Percentiles rank a stretch among this genome's conserved stretches.
These are phyloP conservation scores for Magnolia officinalis DNA, from an alignment of 164 flowering plant species.

Conservation along the genomic window DNA sequence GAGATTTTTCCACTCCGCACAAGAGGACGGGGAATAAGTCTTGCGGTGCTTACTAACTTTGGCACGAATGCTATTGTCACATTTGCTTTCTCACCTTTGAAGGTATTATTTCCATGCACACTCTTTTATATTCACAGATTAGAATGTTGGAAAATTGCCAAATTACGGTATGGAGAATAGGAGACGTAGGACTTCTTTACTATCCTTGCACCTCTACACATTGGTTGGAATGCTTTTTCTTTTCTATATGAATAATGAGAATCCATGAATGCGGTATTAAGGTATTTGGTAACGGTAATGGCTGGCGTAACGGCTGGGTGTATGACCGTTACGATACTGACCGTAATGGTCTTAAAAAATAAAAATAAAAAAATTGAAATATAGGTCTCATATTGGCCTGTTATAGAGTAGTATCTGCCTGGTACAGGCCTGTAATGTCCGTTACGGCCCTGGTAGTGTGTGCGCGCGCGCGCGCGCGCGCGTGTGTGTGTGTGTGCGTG, in stretches of 20 bases:
- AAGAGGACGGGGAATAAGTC: slow-evolving; percentile 90
- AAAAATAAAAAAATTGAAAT: too few species aligned
- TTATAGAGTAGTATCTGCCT: too few species aligned
- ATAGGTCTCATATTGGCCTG: too few species aligned
- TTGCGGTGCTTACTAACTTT: slow-evolving; percentile 91
- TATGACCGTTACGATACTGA: too few species aligned
- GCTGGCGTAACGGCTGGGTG: too few species aligned
- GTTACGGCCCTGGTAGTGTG: too few species aligned
- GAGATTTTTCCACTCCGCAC: slow-evolving; percentile 91
- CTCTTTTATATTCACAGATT: neutral
- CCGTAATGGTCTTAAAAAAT: too few species aligned
- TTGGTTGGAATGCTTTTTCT: neutral
- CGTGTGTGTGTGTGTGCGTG: too few species aligned
- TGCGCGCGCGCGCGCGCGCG: too few species aligned
- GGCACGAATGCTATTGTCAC: slow-evolving; percentile 91
- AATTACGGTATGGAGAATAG: neutral
- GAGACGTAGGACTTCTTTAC: neutral
- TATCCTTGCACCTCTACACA: neutral
- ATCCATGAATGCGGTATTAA: too few species aligned
- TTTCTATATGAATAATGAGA: neutral
- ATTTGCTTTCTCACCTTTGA: slow-evolving; percentile 84
- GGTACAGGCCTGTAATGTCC: too few species aligned
- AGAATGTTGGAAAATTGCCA: neutral
- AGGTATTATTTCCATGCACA: slow-evolving; percentile 42
- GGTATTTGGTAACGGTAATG: too few species aligned